Evolutionary conservation across 192 early-diverging fungal species (phyloP).

Genomic region (Coemansia brasiliensis): DNA sequence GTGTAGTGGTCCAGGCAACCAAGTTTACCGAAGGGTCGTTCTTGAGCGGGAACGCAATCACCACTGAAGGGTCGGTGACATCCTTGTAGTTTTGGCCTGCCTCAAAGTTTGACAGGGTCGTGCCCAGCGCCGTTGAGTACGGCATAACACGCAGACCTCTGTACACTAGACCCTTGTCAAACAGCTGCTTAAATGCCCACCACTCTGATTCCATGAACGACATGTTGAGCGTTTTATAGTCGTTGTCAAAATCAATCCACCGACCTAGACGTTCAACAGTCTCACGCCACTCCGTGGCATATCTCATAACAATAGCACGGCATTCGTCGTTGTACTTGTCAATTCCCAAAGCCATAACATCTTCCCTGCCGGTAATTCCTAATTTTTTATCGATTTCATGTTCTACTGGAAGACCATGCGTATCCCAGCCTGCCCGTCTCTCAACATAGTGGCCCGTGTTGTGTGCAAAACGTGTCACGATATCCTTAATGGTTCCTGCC

Average conservation of each 20-base stretch:
- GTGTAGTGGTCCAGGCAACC: slow-evolving; percentile 98
- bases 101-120: slow-evolving; percentile 97
- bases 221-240: slow-evolving; percentile 97
- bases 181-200: slow-evolving; percentile 99
- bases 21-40: slow-evolving; percentile 75
- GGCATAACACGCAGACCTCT: slow-evolving; percentile 94
- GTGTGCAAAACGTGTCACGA: slow-evolving; percentile 95
- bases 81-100: slow-evolving; percentile 97
- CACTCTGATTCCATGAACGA: slow-evolving; percentile 98
- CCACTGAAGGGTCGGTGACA: slow-evolving; percentile 91
- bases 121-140: slow-evolving; percentile 88
- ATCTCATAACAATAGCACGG: slow-evolving; percentile 95
- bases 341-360: slow-evolving; percentile 92
- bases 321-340: slow-evolving; percentile 97
- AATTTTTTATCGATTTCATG: slow-evolving; percentile 95
- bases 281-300: slow-evolving; percentile 85
- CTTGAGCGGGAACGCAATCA: slow-evolving; percentile 90
- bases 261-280: slow-evolving; percentile 96
- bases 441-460: slow-evolving; percentile 97
- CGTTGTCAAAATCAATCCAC: slow-evolving; percentile 99
- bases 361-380: slow-evolving; percentile 68
- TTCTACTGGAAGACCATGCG: slow-evolving; percentile 79
- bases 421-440: slow-evolving; percentile 96
- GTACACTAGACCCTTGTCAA: slow-evolving; percentile 93
- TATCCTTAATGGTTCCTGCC: slow-evolving; percentile 99